These are phyloP conservation scores for Fusarium redolens DNA, from an alignment of 2,329 filamentous ascomycete genomes.

Conservation along the genomic window DNA sequence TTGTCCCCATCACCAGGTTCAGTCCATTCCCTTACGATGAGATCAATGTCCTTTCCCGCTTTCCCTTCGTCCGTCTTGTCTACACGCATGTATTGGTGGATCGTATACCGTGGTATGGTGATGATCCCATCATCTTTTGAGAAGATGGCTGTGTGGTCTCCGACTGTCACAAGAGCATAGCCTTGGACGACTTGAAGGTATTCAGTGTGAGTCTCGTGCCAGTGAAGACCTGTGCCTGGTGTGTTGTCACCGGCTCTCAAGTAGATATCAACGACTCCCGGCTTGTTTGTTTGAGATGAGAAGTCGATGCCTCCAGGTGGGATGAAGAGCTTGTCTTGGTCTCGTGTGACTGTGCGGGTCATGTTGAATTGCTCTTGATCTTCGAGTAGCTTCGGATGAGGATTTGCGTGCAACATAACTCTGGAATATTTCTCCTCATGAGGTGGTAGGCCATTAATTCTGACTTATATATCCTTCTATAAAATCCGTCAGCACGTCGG, in stretches of 20 bases:
- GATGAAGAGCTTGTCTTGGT: slow-evolving; percentile 16
- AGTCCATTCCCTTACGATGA: slow-evolving; percentile 39
- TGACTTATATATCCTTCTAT: accelerated
- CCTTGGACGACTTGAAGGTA: slow-evolving; percentile 34
- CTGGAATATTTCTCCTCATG: accelerated
- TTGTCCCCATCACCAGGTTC: slow-evolving; percentile 39
- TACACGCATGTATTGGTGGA: slow-evolving; percentile 36
- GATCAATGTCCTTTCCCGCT: slow-evolving; percentile 18
- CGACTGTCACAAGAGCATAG: slow-evolving; percentile 37
- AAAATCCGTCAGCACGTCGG: not conserved
- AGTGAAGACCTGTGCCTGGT: slow-evolving; percentile 30
- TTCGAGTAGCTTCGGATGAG: not conserved
- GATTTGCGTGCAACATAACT: not conserved
- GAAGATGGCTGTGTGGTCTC: slow-evolving; percentile 32
- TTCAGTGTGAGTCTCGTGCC: slow-evolving; percentile 34
- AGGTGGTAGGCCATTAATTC: accelerated
- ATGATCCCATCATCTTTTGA: slow-evolving; percentile 31
- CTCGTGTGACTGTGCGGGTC: slow-evolving; percentile 16
- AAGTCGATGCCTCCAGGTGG: slow-evolving; percentile 23
- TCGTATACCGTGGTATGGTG: slow-evolving; percentile 33
- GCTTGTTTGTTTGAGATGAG: not conserved
- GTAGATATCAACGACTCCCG: slow-evolving; percentile 11
- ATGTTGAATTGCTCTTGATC: not conserved
- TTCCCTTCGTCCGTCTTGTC: slow-evolving; percentile 29
- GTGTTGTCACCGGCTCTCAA: slow-evolving; percentile 15